These are phyloP conservation scores for Lotmaria passim DNA, from an alignment of 208 protist genomes.

Conservation along the genomic window DNA sequence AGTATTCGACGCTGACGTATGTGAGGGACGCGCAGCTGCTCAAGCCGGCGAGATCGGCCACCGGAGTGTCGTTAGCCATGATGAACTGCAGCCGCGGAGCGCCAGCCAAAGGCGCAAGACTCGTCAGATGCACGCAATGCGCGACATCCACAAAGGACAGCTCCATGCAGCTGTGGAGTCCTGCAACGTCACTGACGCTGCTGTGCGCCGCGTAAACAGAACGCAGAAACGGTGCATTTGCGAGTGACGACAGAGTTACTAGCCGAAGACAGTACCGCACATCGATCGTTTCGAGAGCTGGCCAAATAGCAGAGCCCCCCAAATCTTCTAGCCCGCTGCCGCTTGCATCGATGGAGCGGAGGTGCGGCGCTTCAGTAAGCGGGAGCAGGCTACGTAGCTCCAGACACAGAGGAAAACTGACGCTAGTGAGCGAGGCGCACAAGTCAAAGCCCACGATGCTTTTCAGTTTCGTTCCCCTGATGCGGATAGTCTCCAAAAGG, in stretches of 20 bases:
- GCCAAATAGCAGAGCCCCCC: neutral
- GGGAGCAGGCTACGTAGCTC: neutral
- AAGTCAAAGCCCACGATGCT: neutral
- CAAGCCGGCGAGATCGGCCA: neutral
- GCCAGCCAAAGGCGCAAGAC: slow-evolving; percentile 4
- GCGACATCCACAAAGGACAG: slow-evolving; percentile 5
- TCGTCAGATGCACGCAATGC: slow-evolving; percentile 13
- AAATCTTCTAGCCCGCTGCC: neutral
- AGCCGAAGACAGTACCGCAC: neutral
- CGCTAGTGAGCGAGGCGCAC: slow-evolving; percentile 6
- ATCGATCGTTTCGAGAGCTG: neutral
- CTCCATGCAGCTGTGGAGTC: neutral
- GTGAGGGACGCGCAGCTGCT: slow-evolving; percentile 1
- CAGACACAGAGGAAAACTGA: neutral
- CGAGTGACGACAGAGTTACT: neutral
- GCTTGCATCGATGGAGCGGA: slow-evolving; percentile 1
- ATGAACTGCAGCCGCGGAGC: neutral
- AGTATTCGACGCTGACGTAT: neutral
- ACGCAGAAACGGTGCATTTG: neutral
- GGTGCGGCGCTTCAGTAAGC: neutral
- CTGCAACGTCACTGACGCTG: neutral
- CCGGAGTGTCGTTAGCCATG: neutral
- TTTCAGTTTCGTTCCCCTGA: slow-evolving; percentile 3
- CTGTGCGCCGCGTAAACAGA: slow-evolving; percentile 1
- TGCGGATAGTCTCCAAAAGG: neutral